Conservation (phyloP, 2,329 filamentous ascomycete genomes). For the Exophiala alcalophila region DNA sequence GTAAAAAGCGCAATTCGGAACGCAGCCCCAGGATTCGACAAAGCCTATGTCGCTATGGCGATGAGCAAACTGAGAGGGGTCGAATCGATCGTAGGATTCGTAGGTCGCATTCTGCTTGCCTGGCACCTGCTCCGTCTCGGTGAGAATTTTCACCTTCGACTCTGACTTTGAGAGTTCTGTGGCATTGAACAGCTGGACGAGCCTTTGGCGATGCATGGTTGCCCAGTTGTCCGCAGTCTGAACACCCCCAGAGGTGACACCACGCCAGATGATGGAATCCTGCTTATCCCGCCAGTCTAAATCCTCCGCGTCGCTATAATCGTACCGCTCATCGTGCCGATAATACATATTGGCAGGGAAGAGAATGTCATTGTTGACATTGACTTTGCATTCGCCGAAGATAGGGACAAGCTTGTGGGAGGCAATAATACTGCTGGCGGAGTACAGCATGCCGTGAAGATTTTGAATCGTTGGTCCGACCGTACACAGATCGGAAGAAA, state of each 20-base stretch:
- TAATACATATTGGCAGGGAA: conserved; percentile 68
- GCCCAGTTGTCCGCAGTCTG: conserved; percentile 46
- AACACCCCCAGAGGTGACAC: conserved; percentile 60
- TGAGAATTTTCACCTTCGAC: conserved; percentile 33
- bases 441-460: conserved; percentile 63
- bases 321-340: conserved; percentile 56
- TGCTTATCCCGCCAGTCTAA: conserved; percentile 58
- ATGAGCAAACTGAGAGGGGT: conserved; percentile 35
- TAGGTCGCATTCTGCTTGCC: conserved; percentile 28
- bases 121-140: conserved; percentile 26
- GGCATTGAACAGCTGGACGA: conserved; percentile 38
- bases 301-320: conserved; percentile 55
- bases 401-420: conserved; percentile 61
- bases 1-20: conserved; percentile 41
- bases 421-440: conserved; percentile 55
- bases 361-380: conserved; percentile 67
- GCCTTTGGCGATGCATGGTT: conserved; percentile 40
- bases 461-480: conserved; percentile 62
- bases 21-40: conserved; percentile 37
- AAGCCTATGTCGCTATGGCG: conserved; percentile 41
- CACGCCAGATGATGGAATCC: conserved; percentile 60
- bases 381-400: conserved; percentile 67
- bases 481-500: conserved; percentile 62
- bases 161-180: conserved; percentile 32
- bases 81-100: conserved; percentile 31